Base-by-base conservation (phyloP, 2,329 filamentous ascomycete species). In the Diaporthe sp. region DNA sequence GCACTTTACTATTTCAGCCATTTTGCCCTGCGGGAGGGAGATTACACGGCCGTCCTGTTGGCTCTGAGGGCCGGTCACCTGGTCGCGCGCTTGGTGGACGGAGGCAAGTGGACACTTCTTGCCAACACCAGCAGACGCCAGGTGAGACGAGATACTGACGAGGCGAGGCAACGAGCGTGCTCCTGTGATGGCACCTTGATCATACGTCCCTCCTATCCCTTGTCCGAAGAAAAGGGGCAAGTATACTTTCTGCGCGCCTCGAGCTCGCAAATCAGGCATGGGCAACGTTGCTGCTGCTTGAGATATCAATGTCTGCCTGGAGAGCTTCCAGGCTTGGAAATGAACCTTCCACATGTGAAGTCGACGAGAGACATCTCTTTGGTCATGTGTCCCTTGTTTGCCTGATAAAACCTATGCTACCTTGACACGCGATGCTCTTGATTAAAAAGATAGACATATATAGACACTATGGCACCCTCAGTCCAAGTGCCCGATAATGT, bases 111-210 rank as follows among this genome's bases (percentile, higher is more conserved):
- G 65, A 70, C 65, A 46, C 15, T 37, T 17, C 13, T n/a, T 53
- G 39, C 71, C 71, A 65, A 57, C 39, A 65, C 58, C 58, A 37
- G 15, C n/a, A 22, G 34, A 34, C 49, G 42, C 49, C 65, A 31
- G 65, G 65, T 61, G 46, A 34, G 58, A 31, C 34, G 49, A 39
- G 34, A 65, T 51, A 53, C 71, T 51, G 37, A 31, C 13, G 4
- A 44, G 46, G 13, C 58, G n/a, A 55, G 71, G 71, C 34, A 44
- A n/a, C 42, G 22, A 42, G 22, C 17, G 28, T 73, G 49, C 34
- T 49, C 71, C 31, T 49, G 57, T 73, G 71, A 73, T 65, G 46
- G 58, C 12, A 73, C 58, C 13, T 57, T 73, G 71, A 73, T 73
- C 71, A 73, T 62, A 57, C 49, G 71, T 73, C 44, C 46, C 57